These are phyloP conservation scores for Cryomyces antarcticus DNA, from an alignment of 495 filamentous ascomycete genomes.

Conservation along the genomic window DNA sequence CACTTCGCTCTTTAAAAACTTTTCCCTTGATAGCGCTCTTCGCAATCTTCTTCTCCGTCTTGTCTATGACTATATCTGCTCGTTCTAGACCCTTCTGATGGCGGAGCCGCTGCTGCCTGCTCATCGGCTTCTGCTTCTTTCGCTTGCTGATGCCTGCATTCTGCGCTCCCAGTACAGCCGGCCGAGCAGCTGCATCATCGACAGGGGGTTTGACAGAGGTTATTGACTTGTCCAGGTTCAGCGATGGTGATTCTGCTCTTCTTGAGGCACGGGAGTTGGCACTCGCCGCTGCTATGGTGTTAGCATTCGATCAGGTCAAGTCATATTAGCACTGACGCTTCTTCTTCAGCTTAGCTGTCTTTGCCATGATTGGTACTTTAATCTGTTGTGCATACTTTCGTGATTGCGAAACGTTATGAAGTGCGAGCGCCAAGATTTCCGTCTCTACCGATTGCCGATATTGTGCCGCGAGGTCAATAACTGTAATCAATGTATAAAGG, in stretches of 20 bases:
- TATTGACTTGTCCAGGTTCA: slow-evolving; percentile 59
- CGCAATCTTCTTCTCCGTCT: slow-evolving; percentile 45
- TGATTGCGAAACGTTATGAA: too few relatives aligned
- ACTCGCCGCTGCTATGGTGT: background rate
- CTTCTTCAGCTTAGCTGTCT: slow-evolving; percentile 20
- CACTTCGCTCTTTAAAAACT: slow-evolving; percentile 29
- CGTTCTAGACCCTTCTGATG: slow-evolving; percentile 54
- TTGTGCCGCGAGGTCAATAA: too few relatives aligned
- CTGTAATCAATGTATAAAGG: too few relatives aligned
- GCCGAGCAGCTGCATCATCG: slow-evolving; percentile 27
- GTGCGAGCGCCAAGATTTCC: too few relatives aligned
- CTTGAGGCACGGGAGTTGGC: slow-evolving; percentile 9
- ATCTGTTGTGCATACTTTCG: background rate
- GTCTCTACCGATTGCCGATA: too few relatives aligned
- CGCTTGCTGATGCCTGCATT: slow-evolving; percentile 44
- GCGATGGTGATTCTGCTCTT: slow-evolving; percentile 12
- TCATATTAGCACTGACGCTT: background rate
- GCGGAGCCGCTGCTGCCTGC: slow-evolving; percentile 41
- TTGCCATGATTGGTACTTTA: slow-evolving; percentile 9
- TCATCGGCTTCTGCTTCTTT: slow-evolving; percentile 35
- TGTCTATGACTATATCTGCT: slow-evolving; percentile 50
- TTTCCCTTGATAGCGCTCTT: slow-evolving; percentile 41
- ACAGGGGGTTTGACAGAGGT: slow-evolving; percentile 35
- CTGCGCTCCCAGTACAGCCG: slow-evolving; percentile 41
- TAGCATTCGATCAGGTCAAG: too few relatives aligned